Conservation (phyloP, 1,139 yeast genomes). For the Scheffersomyces parashehatae region DNA sequence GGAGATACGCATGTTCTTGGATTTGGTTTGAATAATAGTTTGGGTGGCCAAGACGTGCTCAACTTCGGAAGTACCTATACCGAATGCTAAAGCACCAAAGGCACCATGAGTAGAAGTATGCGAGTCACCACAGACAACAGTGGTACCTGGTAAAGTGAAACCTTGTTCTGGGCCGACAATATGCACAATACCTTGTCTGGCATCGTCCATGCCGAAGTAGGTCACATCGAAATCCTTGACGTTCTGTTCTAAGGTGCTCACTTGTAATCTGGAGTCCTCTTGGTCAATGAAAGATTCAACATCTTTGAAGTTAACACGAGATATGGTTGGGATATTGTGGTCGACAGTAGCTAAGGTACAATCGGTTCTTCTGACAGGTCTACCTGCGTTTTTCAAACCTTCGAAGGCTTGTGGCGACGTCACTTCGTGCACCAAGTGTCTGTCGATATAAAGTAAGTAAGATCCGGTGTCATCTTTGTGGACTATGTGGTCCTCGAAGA, state of each 20-base stretch:
- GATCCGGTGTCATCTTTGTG: constrained; percentile 88
- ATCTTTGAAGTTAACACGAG: constrained; percentile 73
- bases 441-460: constrained; percentile 82
- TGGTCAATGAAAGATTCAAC: constrained; percentile 84
- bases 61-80: constrained; percentile 98
- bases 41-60: constrained; percentile 98
- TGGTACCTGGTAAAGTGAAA: constrained; percentile 95
- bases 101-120: constrained; percentile 99
- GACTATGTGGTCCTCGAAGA: constrained; percentile 90
- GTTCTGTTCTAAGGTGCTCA: constrained; percentile 86
- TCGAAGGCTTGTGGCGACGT: constrained; percentile 99
- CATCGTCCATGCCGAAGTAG: constrained; percentile 91
- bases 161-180: constrained; percentile 99
- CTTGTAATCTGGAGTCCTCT: constrained; percentile 90
- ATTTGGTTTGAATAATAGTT: constrained; percentile 89
- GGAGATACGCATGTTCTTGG: constrained; percentile 89
- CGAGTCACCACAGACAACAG: constrained; percentile 98
- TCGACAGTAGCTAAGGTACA: constrained; percentile 97
- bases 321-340: constrained; percentile 93
- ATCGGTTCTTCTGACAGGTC: constrained; percentile 87
- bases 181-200: constrained; percentile 96
- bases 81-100: constrained; percentile 96
- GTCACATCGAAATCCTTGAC: constrained; percentile 87
- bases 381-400: constrained; percentile 83
- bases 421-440: constrained; percentile 96